Evolutionary conservation across 2,329 filamentous ascomycete species (phyloP), one percentile per base, ranked within the genome.

Genomic region (Aspergillus sp.): DNA sequence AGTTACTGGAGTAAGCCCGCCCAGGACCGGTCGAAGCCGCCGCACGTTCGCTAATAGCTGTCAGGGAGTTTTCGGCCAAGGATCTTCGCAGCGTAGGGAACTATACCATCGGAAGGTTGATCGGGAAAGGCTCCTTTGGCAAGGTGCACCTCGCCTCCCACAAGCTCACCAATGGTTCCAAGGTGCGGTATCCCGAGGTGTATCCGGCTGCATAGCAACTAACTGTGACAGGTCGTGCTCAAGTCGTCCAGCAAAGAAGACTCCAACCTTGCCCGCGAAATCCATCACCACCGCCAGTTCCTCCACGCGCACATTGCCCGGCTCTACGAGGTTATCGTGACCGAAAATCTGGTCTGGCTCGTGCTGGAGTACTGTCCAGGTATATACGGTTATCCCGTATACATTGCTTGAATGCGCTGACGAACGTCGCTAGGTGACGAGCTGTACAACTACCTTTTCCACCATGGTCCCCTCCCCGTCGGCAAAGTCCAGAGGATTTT

Each of bases 231-330:
- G 85, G 91, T 98, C 49, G 91, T 98, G 22, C 84, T 98, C 64
- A 98, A 98, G 65, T 95, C 88, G 40, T 91, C 91, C 42, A 89
- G 91, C 57, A 95, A 94, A 60, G 82, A 88, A 55, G 91, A 98
- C 60, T 78, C 85, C 34, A 98, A 98, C 57, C 79, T 98, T 30
- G 89, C 89, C 11, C 82, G 91, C 48, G 91, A 98, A 60, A 98
- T 98, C 49, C 91, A 98, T 60, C 91, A 98, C 58, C 91, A 98
- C 59, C 83, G 91, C 47, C 91, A 98, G 61, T 95, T 98, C 61
- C 74, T 94, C 44, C 91, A 98, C 55, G 91, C 91, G 14, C 91
- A 98, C 63, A 98, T 98, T 50, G 88, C 91, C 28, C 77, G 91
- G 31, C 69, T 98, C 14, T 96, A 98, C 68, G 91, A 98, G 67